Conservation (phyloP, 768 basidiomycete genomes). For the Suillus weaverae region DNA sequence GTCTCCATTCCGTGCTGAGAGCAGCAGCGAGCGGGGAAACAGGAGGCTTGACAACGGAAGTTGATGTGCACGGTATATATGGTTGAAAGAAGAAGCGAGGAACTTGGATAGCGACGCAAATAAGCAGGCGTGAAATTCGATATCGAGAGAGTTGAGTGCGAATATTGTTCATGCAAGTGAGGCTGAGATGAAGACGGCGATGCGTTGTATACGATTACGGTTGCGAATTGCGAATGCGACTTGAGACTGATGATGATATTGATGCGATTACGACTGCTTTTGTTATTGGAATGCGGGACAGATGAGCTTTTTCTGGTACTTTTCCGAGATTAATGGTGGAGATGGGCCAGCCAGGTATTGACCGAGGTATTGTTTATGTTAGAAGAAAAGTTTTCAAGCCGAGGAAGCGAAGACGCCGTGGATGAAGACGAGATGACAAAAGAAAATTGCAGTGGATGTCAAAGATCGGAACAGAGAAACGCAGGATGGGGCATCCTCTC, state of each 20-base stretch:
- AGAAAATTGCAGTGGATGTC: conserved; percentile 23
- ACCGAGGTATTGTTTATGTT: conserved; percentile 19
- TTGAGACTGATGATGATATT: conserved; percentile 22
- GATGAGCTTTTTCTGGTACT: conserved; percentile 10
- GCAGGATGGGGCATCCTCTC: conserved; percentile 24
- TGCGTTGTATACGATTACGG: conserved; percentile 24
- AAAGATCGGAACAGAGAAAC: conserved; percentile 28
- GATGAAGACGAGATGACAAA: conserved; percentile 16
- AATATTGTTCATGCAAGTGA: conserved; percentile 31
- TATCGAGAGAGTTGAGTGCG: conserved; percentile 31
- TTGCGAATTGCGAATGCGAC: conserved; percentile 22
- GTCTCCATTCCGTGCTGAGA: conserved; percentile 22
- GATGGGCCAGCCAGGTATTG: conserved; percentile 23
- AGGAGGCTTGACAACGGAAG: conserved; percentile 15
- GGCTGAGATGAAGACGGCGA: conserved; percentile 23
- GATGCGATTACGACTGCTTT: conserved; percentile 18
- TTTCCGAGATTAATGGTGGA: conserved; percentile 33
- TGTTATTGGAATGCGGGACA: conserved; percentile 1
- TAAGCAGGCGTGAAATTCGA: conserved; percentile 8
- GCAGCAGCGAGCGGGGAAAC: conserved; percentile 19
- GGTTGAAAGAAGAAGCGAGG: conserved; percentile 2
- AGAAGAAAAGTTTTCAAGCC: conserved; percentile 26
- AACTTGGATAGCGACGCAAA: conserved; percentile 4
- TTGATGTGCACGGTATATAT: conserved; percentile 10
- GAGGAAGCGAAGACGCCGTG: conserved; percentile 12